A percentile compares a stretch with the other conserved stretches of the same genome.
Conservation (phyloP, 495 filamentous ascomycete genomes). For the Tuber microsphaerosporum region DNA sequence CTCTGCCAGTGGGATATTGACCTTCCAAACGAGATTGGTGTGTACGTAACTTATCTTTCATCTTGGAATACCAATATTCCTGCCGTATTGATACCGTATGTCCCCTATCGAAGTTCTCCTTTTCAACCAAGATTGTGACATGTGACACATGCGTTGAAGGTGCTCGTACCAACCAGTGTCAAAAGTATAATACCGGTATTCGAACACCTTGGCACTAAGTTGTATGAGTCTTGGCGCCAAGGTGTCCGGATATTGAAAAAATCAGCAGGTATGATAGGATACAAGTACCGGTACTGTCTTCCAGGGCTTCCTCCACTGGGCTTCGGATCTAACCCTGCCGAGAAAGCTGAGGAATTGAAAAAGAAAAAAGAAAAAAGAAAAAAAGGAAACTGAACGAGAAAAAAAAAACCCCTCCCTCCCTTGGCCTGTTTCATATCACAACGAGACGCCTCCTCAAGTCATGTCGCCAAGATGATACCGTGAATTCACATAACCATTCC, state of each 20-base stretch:
- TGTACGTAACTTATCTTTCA: too few relatives aligned
- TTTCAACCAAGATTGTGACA: neutral
- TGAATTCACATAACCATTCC: too few relatives aligned
- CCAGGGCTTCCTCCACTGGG: neutral
- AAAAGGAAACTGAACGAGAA: too few relatives aligned
- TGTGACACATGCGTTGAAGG: neutral
- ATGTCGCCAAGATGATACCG: too few relatives aligned
- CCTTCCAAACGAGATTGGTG: neutral
- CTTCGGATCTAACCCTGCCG: neutral
- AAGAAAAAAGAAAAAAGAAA: too few relatives aligned
- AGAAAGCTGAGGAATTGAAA: neutral
- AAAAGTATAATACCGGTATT: too few relatives aligned
- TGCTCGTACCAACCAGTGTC: too few relatives aligned
- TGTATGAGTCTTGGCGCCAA: too few relatives aligned
- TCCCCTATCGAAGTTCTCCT: neutral
- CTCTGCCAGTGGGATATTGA: neutral
- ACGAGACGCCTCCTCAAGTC: neutral
- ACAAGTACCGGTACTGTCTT: too few relatives aligned
- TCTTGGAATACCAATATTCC: neutral
- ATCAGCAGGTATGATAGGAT: too few relatives aligned
- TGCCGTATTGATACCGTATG: neutral
- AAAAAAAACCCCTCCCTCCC: neutral
- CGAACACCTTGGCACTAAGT: too few relatives aligned
- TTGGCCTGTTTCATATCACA: neutral
- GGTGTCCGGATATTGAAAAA: too few relatives aligned